phyloP scores from a whole-genome alignment of 805 yeast species.

The Wickerhamiella spandovensis region DNA sequence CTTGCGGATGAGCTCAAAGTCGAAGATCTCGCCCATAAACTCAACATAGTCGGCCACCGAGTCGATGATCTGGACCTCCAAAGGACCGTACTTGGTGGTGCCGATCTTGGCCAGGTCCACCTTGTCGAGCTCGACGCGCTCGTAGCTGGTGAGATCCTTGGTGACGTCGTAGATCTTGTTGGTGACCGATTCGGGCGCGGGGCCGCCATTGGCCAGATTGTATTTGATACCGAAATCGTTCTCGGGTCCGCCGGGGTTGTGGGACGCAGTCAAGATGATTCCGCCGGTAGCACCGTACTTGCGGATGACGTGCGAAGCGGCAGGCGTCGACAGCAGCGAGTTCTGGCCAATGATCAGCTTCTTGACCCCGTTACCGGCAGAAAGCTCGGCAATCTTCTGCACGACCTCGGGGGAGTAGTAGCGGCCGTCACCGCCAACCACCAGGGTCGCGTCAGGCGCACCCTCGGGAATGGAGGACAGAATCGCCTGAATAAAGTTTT shows the following conservation, averaged over 20 bases:
- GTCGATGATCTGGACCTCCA: conserved; percentile 72
- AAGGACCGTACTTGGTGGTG: conserved; percentile 27
- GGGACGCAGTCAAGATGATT: conserved; percentile 89
- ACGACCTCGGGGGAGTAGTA: conserved; percentile 74
- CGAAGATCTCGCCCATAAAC: conserved; percentile 75
- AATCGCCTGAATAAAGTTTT: conserved; percentile 84
- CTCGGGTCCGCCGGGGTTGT: conserved; percentile 93
- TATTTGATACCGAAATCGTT: conserved; percentile 93
- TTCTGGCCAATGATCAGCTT: conserved; percentile 77
- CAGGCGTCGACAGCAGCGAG: conserved; percentile 89
- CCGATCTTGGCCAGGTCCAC: conserved; percentile 56
- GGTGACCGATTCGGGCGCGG: conserved; percentile 93
- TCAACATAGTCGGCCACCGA: conserved; percentile 64
- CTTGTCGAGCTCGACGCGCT: conserved; percentile 42
- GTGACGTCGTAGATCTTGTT: conserved; percentile 69
- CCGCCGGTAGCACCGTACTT: conserved; percentile 69
- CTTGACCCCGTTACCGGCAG: conserved; percentile 83
- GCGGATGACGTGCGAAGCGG: conserved; percentile 88
- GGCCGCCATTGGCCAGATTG: conserved; percentile 91
- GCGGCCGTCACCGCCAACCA: conserved; percentile 95
- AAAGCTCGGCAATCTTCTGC: conserved; percentile 66
- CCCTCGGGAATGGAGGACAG: conserved; percentile 88
- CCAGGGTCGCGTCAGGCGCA: conserved; percentile 53
- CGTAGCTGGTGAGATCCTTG: conserved; percentile 43
- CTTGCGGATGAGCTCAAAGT: conserved; percentile 61